Percentiles rank a stretch among this genome's conserved stretches.
These are phyloP conservation scores for Paramecium sonneborni DNA, from an alignment of 73 alveolate genomes.

Conservation along the genomic window DNA sequence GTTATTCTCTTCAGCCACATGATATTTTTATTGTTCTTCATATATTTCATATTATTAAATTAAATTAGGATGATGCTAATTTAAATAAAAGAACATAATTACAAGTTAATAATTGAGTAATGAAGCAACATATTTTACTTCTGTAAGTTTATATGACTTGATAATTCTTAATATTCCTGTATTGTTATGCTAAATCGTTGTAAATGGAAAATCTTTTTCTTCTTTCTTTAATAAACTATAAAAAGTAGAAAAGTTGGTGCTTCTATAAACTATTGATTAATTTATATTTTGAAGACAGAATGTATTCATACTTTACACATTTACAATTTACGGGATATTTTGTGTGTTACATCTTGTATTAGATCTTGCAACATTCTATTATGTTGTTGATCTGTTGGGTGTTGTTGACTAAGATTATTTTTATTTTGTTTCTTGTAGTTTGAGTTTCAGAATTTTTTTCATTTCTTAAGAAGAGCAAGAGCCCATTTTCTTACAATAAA, in stretches of 20 bases:
- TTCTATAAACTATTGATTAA: not conserved
- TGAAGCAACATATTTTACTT: not conserved
- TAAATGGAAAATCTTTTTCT: not conserved
- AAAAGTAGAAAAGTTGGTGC: not conserved
- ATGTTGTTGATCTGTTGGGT: not conserved
- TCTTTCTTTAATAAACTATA: not conserved
- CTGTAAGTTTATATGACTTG: not conserved
- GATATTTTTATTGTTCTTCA: conserved; percentile 5
- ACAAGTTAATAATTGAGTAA: conserved; percentile 16
- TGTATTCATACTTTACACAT: not conserved
- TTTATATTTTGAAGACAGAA: not conserved
- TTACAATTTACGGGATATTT: not conserved
- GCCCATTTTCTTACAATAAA: not conserved
- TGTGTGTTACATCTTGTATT: not conserved
- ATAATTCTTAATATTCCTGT: not conserved
- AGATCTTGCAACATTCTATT: not conserved
- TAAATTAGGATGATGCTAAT: not conserved
- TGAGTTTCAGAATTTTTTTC: not conserved
- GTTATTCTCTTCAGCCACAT: not conserved
- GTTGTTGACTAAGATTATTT: not conserved
- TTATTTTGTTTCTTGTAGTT: not conserved
- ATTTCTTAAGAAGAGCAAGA: not conserved
- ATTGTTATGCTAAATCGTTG: not conserved
- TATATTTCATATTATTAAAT: not conserved
- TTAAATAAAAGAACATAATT: not conserved